These are phyloP conservation scores for Rhodotorula paludigena DNA, from an alignment of 768 basidiomycete genomes.

Conservation along the genomic window DNA sequence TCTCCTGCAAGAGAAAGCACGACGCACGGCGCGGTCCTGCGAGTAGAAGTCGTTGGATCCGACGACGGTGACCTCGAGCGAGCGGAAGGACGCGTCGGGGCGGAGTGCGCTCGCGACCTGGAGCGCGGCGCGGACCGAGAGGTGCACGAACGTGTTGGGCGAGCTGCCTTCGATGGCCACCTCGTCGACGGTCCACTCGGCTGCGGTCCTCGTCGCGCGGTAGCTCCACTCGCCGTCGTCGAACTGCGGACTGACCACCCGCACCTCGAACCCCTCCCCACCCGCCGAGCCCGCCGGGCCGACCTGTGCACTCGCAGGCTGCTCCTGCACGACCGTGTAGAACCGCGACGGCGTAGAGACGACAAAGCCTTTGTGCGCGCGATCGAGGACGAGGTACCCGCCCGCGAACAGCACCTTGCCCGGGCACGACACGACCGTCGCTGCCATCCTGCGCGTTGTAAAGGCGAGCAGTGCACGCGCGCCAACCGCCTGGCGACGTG, in stretches of 20 bases:
- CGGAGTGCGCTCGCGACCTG: conserved; percentile 47
- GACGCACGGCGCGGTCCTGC: conserved; percentile 69
- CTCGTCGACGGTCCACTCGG: conserved; percentile 17
- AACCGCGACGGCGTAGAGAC: conserved; percentile 91
- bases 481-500: too few species aligned
- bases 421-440: conserved; percentile 79
- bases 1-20: background rate
- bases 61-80: conserved; percentile 69
- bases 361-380: conserved; percentile 74
- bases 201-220: conserved; percentile 2
- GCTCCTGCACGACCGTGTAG: conserved; percentile 64
- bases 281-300: conserved; percentile 17
- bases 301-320: background rate
- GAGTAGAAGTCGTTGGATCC: conserved; percentile 99
- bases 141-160: conserved; percentile 82
- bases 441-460: background rate
- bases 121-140: conserved; percentile 60
- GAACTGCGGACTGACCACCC: conserved; percentile 88
- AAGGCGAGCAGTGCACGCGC: background rate
- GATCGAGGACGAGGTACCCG: conserved; percentile 94
- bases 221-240: conserved; percentile 53
- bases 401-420: conserved; percentile 94
- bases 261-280: conserved; percentile 52
- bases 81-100: conserved; percentile 48
- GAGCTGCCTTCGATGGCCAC: conserved; percentile 14